phyloP scores from a whole-genome alignment of 768 basidiomycete genomes.

The Pulveroboletus sp. region DNA sequence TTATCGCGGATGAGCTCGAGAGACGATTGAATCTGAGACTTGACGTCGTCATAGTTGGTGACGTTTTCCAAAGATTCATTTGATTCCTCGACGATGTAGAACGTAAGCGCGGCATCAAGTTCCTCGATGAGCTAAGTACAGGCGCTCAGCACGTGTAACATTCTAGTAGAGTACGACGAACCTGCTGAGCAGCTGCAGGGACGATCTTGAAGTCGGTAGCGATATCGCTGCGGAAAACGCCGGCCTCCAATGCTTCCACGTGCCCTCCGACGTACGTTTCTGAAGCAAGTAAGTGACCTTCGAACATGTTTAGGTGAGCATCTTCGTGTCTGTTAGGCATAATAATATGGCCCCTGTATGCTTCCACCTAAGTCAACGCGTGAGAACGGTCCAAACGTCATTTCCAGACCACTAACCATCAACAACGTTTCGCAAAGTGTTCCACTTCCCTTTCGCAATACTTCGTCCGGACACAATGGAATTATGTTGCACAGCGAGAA shows the following conservation, averaged over 20 bases:
- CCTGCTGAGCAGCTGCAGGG: slow-evolving; percentile 82
- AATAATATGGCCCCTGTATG: slow-evolving; percentile 86
- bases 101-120: slow-evolving; percentile 86
- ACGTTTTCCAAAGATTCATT: slow-evolving; percentile 76
- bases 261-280: slow-evolving; percentile 99
- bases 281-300: slow-evolving; percentile 94
- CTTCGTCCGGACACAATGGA: slow-evolving; percentile 94
- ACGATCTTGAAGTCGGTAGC: slow-evolving; percentile 92
- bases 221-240: slow-evolving; percentile 97
- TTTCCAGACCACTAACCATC: slow-evolving; percentile 64
- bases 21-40: slow-evolving; percentile 67
- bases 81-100: slow-evolving; percentile 85
- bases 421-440: slow-evolving; percentile 96
- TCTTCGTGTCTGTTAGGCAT: slow-evolving; percentile 99
- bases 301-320: slow-evolving; percentile 84
- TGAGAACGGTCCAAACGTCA: slow-evolving; percentile 3
- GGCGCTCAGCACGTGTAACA: not conserved
- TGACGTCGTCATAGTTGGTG: slow-evolving; percentile 95
- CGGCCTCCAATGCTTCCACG: slow-evolving; percentile 97
- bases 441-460: slow-evolving; percentile 91
- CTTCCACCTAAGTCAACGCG: slow-evolving; percentile 75
- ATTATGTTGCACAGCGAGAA: slow-evolving; percentile 99
- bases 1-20: slow-evolving; percentile 91
- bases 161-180: slow-evolving; percentile 27
- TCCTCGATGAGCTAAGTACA: slow-evolving; percentile 81